A percentile compares a stretch with the other conserved stretches of the same genome.
Evolutionary conservation across 2,329 filamentous ascomycete species (phyloP).

Genomic region (Botrytis aclada): DNA sequence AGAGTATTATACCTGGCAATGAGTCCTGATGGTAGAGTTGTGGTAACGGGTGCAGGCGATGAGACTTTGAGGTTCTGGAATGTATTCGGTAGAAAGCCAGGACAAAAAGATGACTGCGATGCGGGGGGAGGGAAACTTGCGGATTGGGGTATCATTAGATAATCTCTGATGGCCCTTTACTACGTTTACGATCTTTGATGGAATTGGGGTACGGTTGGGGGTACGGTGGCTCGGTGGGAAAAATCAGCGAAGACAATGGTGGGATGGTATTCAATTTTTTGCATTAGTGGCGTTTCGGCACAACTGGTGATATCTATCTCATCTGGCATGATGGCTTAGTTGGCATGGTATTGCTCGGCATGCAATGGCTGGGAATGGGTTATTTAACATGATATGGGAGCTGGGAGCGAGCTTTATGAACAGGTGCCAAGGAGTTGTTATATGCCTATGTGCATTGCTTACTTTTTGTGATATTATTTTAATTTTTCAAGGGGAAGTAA

Average conservation of each 20-base stretch:
- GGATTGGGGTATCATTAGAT: conserved; percentile 82
- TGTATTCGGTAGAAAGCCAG: conserved; percentile 80
- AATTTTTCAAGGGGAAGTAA: conserved; percentile 9
- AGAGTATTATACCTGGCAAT: conserved; percentile 94
- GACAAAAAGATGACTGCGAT: conserved; percentile 64
- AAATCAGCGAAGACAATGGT: conserved; percentile 10
- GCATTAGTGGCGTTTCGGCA: conserved; percentile 19
- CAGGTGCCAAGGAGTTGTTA: conserved; percentile 17
- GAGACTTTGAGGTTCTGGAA: conserved; percentile 98
- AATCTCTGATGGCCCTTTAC: conserved; percentile 27
- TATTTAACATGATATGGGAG: conserved; percentile 13
- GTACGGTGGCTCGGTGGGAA: neutral
- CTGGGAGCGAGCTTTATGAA: conserved; percentile 12
- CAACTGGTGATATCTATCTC: conserved; percentile 8
- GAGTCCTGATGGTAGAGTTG: conserved; percentile 90
- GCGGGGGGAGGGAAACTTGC: conserved; percentile 59
- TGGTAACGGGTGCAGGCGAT: conserved; percentile 94
- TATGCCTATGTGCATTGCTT: conserved; percentile 12
- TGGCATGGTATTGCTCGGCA: conserved; percentile 14
- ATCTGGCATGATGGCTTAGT: conserved; percentile 16
- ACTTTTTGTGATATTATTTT: conserved; percentile 13
- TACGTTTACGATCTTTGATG: conserved; percentile 3
- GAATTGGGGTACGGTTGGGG: neutral
- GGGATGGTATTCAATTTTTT: conserved; percentile 15
- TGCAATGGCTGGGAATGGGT: conserved; percentile 17